Base-by-base conservation (phyloP, 352 stramenopile species). In the Phytophthora europaea region DNA sequence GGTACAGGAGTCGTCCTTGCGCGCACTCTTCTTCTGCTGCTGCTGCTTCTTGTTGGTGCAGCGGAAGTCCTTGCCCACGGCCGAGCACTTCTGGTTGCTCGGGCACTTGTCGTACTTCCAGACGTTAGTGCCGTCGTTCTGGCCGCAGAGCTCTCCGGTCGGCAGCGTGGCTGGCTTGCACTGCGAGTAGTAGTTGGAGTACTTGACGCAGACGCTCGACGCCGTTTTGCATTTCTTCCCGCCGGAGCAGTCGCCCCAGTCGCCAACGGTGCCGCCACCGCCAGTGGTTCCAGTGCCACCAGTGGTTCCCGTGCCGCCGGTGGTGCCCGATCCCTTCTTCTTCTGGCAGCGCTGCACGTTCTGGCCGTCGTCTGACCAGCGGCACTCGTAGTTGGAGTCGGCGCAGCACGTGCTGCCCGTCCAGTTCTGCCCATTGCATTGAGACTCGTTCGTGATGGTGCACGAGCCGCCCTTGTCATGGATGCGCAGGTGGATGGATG, bases 401-500 rank as follows among this genome's bases (percentile, higher is more conserved):
- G 61, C 65, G 33, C 76, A 83, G 73, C 76, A 83, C 0, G 65
- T 79, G 62, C 73, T 83, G 2, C 58, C 61, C 7, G 68, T 73
- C 76, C 76, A 83, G 76, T 81, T 79, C 56, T 82, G 66, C 2
- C 75, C 75, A 15, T 82, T 55, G 47, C 75, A 82, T 40, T 82
- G 75, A 2, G 75, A 82, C 61, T 82, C 67, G 36, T 75, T 78
- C 0, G 53, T 69, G 62, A 82, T 79, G 31, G 75, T 82, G 59
- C 75, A 82, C 10, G 54, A 50, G 18, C 40, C 40, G 10, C 51
- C 52, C 45, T 73, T 57, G 51, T 47, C 56, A 51, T 75, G 67
- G 51, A 73, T 59, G 18, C 58, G 66, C 13, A 67, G 66, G 66
- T 73, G 66, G 38, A 67, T 31, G 26, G 51, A 63, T 3, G 66